Conservation (phyloP, 2,329 filamentous ascomycete species). For the Aspergillus puulaauensis region DNA sequence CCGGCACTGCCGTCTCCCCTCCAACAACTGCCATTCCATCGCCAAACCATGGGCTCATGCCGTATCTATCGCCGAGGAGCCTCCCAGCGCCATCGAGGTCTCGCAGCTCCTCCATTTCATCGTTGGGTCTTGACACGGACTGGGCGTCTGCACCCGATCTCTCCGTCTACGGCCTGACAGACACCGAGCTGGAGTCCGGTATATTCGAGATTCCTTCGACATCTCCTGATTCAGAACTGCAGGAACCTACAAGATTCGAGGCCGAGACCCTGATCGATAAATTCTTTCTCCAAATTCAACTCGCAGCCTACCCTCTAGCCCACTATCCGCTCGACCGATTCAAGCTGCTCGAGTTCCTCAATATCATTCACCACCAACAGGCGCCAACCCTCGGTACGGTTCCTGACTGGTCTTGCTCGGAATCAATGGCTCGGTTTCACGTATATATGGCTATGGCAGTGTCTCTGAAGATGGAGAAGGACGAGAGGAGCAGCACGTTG, state of each 20-base stretch:
- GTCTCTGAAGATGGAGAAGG: conserved; percentile 7
- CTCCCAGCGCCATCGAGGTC: not conserved
- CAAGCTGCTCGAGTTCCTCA: conserved; percentile 4
- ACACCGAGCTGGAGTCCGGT: not conserved
- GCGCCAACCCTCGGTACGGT: not conserved
- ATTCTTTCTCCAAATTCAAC: not conserved
- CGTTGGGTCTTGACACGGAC: conserved; percentile 7
- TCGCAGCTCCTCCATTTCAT: conserved; percentile 14
- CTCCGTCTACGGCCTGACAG: not conserved
- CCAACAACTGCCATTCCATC: conserved; percentile 11
- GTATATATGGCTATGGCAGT: conserved; percentile 18
- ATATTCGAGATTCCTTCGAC: not conserved
- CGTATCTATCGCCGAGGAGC: conserved; percentile 5
- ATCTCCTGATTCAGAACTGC: not conserved
- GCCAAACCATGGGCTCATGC: conserved; percentile 1
- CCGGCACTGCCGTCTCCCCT: conserved; percentile 1
- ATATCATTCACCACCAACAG: conserved; percentile 2
- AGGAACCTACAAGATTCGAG: conserved; percentile 6
- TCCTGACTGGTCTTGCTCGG: not conserved
- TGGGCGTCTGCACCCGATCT: not conserved
- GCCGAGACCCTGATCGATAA: conserved; percentile 10
- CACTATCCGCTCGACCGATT: conserved; percentile 5
- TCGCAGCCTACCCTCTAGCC: not conserved
- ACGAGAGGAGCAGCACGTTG: not conserved
- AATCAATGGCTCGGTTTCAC: conserved; percentile 15